phyloP scores from a whole-genome alignment of 306 rosid genomes.

The Vigna mungo region DNA sequence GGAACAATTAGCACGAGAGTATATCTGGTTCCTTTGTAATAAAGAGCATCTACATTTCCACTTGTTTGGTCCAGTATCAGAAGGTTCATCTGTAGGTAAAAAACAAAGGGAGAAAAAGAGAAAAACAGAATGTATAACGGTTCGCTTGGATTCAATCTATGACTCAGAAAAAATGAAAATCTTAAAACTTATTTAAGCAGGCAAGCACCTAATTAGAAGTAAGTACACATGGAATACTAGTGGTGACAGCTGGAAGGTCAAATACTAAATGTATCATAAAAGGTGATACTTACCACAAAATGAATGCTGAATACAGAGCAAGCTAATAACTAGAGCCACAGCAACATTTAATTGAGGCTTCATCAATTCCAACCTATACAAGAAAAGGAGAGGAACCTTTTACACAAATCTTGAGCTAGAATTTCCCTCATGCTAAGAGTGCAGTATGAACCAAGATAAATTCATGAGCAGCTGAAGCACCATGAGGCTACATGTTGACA shows the following conservation, averaged over 20 bases:
- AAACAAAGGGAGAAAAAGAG: constrained; percentile 38
- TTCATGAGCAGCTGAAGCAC: constrained; percentile 29
- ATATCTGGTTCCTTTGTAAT: constrained; percentile 56
- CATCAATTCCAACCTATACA: constrained; percentile 65
- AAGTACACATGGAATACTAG: background rate
- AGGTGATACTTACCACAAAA: constrained; percentile 68
- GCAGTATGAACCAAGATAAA: constrained; percentile 28
- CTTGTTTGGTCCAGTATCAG: constrained; percentile 54
- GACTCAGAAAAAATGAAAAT: constrained; percentile 18
- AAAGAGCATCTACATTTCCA: constrained; percentile 81
- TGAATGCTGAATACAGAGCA: constrained; percentile 67
- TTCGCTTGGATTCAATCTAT: constrained; percentile 21
- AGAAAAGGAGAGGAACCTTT: constrained; percentile 38
- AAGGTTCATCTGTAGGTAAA: constrained; percentile 60
- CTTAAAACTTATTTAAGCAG: constrained; percentile 3
- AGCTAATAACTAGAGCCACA: constrained; percentile 61
- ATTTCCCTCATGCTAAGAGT: constrained; percentile 25
- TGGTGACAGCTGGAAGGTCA: background rate
- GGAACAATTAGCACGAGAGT: constrained; percentile 75
- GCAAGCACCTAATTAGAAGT: background rate
- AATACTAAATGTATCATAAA: background rate
- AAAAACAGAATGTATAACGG: constrained; percentile 18
- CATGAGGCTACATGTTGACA: background rate
- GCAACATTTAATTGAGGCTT: constrained; percentile 59
- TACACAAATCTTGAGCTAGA: constrained; percentile 29